Percentiles rank a stretch among this genome's conserved stretches.
Evolutionary conservation across 768 basidiomycete species (phyloP).

Genomic region (Boletus eberwhitei): DNA sequence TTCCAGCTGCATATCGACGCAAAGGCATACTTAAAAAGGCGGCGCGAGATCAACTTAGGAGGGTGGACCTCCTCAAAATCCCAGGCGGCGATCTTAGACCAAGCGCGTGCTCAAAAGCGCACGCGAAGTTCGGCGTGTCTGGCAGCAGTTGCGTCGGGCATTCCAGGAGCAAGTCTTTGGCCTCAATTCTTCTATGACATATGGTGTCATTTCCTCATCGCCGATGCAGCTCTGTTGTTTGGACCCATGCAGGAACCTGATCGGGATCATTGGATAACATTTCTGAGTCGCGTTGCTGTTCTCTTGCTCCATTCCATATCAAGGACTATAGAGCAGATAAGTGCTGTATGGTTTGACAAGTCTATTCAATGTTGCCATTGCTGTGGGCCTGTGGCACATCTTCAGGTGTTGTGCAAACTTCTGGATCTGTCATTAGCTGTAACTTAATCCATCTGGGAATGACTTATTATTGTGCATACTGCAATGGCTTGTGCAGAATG

Average conservation of each 20-base stretch:
- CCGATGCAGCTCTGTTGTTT: constrained; percentile 38
- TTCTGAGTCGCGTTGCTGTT: constrained; percentile 48
- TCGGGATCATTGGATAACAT: constrained; percentile 54
- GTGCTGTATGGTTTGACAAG: constrained; percentile 21
- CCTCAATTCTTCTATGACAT: constrained; percentile 28
- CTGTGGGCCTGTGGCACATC: constrained; percentile 39
- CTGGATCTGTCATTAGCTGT: constrained; percentile 28
- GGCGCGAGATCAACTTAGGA: constrained; percentile 76
- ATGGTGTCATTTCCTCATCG: neutral
- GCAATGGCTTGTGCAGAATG: constrained; percentile 44
- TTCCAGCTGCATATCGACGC: neutral
- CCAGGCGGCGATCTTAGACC: constrained; percentile 55
- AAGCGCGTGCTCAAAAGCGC: constrained; percentile 58
- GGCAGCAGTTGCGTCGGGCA: constrained; percentile 40
- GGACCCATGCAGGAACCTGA: constrained; percentile 36
- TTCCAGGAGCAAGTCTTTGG: constrained; percentile 54
- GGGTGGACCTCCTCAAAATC: constrained; percentile 56
- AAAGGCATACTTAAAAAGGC: constrained; percentile 16
- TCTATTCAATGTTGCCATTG: constrained; percentile 44
- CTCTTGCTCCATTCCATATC: constrained; percentile 54
- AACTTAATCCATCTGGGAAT: constrained; percentile 30
- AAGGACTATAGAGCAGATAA: constrained; percentile 46
- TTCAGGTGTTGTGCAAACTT: constrained; percentile 50
- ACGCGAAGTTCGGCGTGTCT: constrained; percentile 38
- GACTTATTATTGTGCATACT: constrained; percentile 35